Evolutionary conservation across 179 eudicot species (phyloP), one percentile per base, ranked within the genome.

Genomic region (Patellifolia procumbens): DNA sequence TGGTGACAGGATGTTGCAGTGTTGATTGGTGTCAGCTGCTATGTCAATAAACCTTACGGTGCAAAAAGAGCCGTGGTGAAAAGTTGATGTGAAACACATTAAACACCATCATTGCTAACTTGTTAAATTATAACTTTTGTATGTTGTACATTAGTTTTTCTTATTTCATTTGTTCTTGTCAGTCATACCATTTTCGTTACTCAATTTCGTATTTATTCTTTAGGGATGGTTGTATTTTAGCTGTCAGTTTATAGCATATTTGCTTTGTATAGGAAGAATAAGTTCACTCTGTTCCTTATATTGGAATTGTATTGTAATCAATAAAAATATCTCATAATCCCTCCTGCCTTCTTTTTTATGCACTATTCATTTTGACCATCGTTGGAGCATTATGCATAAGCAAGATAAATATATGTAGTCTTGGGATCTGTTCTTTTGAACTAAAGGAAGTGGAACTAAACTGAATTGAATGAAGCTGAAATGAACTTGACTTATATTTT

Each of bases 141-240:
- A 67, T 79, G 81, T 74, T 79, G 78, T 74, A 79, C 70, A 74
- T 67, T 74, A 79, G 10, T 67, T 70, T 52, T 58, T 28, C 53
- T 19, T 65, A 19, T 53, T 55, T 78, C 12, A 9, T 11, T 5
- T 48, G 29, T 24, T 24, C 24, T 72, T 29, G 37, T 24, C 42
- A 31, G 43, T 16, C 34, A 19, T 10, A 34, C 22, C 43, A 39
- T 39, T 62, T 55, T 19, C 42, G 19, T 56, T 68, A 9, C 16
- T 29, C 20, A 32, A 16, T 31, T 46, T 39, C 17, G 4, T 52
- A 19, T 43, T 26, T 66, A 11, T 12, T 34, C 15, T 74, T 37
- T 75, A 34, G 62, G 45, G 46, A 53, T 52, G 11, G 51, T 22
- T 70, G 32, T 70, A 16, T 51, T 70, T 31, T 52, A 52, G 46